Evolutionary conservation across 768 basidiomycete species (phyloP).

Genomic region (Tulasnella sp.): DNA sequence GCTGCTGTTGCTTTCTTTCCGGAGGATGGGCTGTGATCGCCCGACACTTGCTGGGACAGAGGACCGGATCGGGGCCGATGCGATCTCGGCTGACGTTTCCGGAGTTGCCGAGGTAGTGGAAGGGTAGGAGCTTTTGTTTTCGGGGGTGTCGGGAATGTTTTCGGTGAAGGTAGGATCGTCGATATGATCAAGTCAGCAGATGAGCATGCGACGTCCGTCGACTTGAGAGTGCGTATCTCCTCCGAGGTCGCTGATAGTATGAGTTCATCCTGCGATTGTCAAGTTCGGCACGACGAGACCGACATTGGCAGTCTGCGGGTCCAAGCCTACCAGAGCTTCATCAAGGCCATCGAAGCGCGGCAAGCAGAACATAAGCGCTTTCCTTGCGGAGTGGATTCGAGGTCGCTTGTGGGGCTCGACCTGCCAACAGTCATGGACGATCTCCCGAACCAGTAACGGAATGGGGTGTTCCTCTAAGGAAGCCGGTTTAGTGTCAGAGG

Average conservation of each 20-base stretch:
- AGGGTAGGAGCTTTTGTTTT: background rate
- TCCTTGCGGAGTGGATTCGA: background rate
- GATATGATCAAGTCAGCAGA: background rate
- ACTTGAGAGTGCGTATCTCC: background rate
- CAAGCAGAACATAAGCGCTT: background rate
- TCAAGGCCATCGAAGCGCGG: background rate
- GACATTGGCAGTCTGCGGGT: no score
- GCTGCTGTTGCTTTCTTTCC: background rate
- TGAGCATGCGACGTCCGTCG: background rate
- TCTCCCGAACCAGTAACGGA: background rate
- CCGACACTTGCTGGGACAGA: background rate
- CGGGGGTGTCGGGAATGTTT: background rate
- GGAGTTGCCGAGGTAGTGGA: background rate
- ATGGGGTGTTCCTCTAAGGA: background rate
- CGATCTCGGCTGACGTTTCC: background rate
- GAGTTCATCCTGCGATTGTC: background rate
- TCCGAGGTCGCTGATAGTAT: background rate
- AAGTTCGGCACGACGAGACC: background rate
- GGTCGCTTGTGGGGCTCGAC: background rate
- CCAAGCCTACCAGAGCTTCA: background rate
- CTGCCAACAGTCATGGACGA: background rate
- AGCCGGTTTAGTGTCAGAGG: background rate
- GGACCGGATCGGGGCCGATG: background rate
- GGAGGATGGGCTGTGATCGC: background rate
- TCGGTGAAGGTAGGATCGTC: background rate